Base-by-base conservation (phyloP, 179 eudicot genomes). In the Sideroxylon spinosum region DNA sequence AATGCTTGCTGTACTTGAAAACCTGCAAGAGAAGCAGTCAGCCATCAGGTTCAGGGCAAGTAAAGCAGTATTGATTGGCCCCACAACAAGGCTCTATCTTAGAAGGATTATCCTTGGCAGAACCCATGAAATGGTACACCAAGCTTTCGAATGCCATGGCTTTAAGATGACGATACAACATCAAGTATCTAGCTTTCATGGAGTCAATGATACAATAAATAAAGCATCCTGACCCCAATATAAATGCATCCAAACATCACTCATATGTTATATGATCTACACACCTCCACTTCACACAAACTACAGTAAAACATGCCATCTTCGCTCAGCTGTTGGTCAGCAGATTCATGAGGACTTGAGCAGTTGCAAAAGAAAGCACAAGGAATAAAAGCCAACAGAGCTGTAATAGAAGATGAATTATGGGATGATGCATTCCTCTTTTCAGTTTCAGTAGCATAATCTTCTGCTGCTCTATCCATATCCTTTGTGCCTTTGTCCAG, bases 281-380 rank as follows among this genome's bases (percentile, higher is more conserved):
- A 73, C 81, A 96, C 99, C 99, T 96, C 99, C 76, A 96, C 97
- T 92, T 96, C 98, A 83, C 99, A 96, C 82, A 96, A 89, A 86
- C 97, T 96, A 78, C 99, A 96, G 74, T 91, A 96, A 84, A 96
- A 96, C 99, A 96, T 96, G 86, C 99, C 99, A 79, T 94, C 98
- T 84, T 96, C 99, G 77, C 97, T 89, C 69, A 81, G 76, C 50
- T 91, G 96, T 75, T 85, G 87, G 85, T 89, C 91, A 57, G 92
- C 90, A 77, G 90, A 85, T 68, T 89, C 89, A 16, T 86, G 84
- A 37, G 89, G 79, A 66, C 82, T 84, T 57, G 80, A 82, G 86
- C 93, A 91, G 68, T 84, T 86, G 87, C 90, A 87, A 52, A 94
- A 20, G 56, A 81, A 71, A 74, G 88, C 83, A 83, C 93, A 96